phyloP scores from a whole-genome alignment of 2,329 filamentous ascomycete genomes.

The Dryadomyces quercivorus region DNA sequence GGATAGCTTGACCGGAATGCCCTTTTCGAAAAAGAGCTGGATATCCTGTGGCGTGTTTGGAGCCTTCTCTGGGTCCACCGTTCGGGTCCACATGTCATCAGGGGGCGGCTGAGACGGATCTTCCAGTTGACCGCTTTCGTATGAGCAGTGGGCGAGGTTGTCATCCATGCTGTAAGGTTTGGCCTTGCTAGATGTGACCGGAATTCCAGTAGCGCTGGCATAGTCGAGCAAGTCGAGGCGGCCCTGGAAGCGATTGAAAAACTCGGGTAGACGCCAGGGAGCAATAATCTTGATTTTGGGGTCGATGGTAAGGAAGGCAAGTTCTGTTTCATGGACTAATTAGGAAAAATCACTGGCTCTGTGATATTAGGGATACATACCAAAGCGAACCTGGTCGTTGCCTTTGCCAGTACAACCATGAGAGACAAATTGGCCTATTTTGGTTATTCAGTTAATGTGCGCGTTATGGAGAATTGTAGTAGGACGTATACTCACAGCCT shows the following conservation, averaged over 20 bases:
- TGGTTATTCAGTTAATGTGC: neutral
- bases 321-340: constrained; percentile 22
- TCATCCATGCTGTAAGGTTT: constrained; percentile 52
- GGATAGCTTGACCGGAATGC: constrained; percentile 50
- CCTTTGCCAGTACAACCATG: constrained; percentile 47
- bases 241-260: constrained; percentile 59
- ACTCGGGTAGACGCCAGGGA: constrained; percentile 60
- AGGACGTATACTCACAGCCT: constrained; percentile 29
- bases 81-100: constrained; percentile 70
- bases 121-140: constrained; percentile 57
- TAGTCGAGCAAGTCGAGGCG: constrained; percentile 63
- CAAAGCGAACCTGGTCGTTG: constrained; percentile 15
- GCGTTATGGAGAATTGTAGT: too few relatives aligned
- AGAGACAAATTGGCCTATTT: constrained; percentile 8
- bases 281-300: constrained; percentile 60
- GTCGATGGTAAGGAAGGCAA: constrained; percentile 29
- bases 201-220: constrained; percentile 53
- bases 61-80: constrained; percentile 54
- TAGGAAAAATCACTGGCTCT: too few relatives aligned
- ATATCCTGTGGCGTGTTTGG: constrained; percentile 61
- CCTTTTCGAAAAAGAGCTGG: constrained; percentile 60
- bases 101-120: constrained; percentile 53
- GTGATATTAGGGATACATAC: neutral
- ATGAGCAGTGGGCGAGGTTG: constrained; percentile 51
- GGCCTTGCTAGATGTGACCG: constrained; percentile 60